Evolutionary conservation across 2,329 filamentous ascomycete genomes (phyloP), one percentile per base, ranked within the genome.

Genomic region (Cladophialophora yegresii): DNA sequence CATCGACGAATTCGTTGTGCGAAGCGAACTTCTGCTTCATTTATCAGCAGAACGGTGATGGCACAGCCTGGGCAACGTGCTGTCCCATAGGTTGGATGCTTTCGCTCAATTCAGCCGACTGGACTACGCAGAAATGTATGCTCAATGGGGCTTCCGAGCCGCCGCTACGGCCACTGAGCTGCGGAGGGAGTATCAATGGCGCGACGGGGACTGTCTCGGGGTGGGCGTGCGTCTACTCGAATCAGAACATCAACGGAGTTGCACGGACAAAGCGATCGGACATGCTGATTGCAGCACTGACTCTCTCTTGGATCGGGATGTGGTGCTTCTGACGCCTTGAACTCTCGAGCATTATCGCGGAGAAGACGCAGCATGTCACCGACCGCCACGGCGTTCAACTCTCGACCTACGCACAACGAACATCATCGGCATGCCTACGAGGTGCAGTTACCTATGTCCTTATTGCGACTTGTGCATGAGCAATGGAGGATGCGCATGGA

Each of bases 141-240:
- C 45, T 54, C 26, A 43, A 60, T 47, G 62, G 51, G 3, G 43
- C 45, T 4, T 64, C 61, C 9, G 58, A 64, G 33, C 50, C 66
- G 8, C 66, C 66, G 20, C 13, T 64, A 45, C 57, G 57, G 49
- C 66, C 66, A 12, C 12, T 64, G n/a, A 50, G 62, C 20, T 68
- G 66, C 36, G 66, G 66, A 8, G 62, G 51, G 13, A 61, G 22
- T 20, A 40, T 40, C 33, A 54, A 54, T 33, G 51, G 51, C 51
- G 28, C 23, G 33, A 61, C 58, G 23, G 66, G 63, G 26, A 58
- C 58, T 8, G 50, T 54, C 6, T 68, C 66, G 2, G 64, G 64
- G 36, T 68, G 66, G 66, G 64, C 66, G 33, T 68, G 66, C 58
- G 66, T 68, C 32, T 68, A 68, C 54, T 54, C 61, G 26, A 60